A percentile compares a stretch with the other conserved stretches of the same genome.
phyloP scores from a whole-genome alignment of 2,329 filamentous ascomycete species.

The Alternaria burnsii region DNA sequence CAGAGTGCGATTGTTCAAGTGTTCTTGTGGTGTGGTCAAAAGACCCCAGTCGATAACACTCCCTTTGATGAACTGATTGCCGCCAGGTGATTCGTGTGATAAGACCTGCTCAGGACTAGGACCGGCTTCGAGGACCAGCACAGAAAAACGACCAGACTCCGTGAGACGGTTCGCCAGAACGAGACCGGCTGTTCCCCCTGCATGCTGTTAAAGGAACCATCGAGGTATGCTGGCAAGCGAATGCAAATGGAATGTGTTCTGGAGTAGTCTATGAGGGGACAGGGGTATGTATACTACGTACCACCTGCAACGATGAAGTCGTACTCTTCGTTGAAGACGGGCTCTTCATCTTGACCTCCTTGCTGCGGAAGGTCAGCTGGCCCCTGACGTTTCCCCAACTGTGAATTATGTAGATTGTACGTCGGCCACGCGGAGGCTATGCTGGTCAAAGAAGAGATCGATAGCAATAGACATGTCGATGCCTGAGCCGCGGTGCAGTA shows the following conservation, averaged over 20 bases:
- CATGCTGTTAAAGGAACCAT: background rate
- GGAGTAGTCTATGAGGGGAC: too few relatives aligned
- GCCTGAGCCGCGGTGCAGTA: conserved; percentile 10
- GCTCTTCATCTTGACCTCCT: conserved; percentile 10
- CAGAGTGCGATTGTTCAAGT: conserved; percentile 31
- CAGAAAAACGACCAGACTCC: conserved; percentile 31
- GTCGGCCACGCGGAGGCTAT: conserved; percentile 23
- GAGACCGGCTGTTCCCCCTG: conserved; percentile 38
- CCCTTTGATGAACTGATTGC: conserved; percentile 39
- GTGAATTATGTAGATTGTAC: conserved; percentile 24
- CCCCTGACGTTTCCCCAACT: conserved; percentile 21
- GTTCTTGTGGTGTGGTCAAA: conserved; percentile 34
- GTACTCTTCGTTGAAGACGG: conserved; percentile 27
- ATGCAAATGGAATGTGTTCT: rapidly evolving
- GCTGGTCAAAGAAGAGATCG: conserved; percentile 13
- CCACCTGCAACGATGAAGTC: conserved; percentile 32
- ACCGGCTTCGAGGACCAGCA: conserved; percentile 49
- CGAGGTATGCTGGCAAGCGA: background rate
- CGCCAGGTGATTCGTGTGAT: conserved; percentile 39
- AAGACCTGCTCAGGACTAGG: conserved; percentile 41
- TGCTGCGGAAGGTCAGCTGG: conserved; percentile 16
- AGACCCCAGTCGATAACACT: conserved; percentile 44
- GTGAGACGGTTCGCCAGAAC: conserved; percentile 37
- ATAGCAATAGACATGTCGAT: conserved; percentile 14
- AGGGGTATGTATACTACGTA: conserved; percentile 4